These are phyloP conservation scores for Trypanosoma brucei DNA, from an alignment of 208 protist species.

Conservation along the genomic window DNA sequence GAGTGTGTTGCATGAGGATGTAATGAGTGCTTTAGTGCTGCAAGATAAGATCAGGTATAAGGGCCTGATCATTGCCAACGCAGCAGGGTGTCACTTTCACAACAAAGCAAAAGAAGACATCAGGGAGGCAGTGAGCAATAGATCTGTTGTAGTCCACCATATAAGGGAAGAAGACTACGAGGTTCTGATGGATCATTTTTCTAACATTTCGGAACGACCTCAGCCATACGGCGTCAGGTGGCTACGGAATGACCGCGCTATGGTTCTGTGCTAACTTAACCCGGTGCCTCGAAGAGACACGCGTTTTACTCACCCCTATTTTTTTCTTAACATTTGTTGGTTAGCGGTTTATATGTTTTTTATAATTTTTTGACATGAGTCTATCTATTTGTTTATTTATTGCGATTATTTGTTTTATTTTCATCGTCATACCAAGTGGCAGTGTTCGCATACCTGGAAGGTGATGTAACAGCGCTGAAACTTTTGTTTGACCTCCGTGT, in stretches of 20 bases:
- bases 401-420: too few species aligned
- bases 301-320: too few species aligned
- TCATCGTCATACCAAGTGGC: too few species aligned
- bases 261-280: neutral
- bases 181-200: neutral
- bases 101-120: neutral
- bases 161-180: conserved; percentile 8
- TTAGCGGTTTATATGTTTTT: too few species aligned
- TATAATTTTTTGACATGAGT: too few species aligned
- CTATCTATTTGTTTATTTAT: too few species aligned
- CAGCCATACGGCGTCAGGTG: neutral
- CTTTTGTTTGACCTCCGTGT: too few species aligned
- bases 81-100: conserved; percentile 5
- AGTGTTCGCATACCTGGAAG: too few species aligned
- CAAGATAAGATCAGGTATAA: neutral
- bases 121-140: neutral
- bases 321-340: too few species aligned
- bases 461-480: too few species aligned
- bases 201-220: neutral
- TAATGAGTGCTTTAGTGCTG: conserved; percentile 4
- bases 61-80: neutral
- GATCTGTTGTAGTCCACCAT: conserved; percentile 14
- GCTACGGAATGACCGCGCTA: neutral
- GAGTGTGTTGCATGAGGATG: conserved; percentile 2
- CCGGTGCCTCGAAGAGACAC: too few species aligned